Conservation (phyloP, 1,139 yeast genomes). For the Pichia sp. region DNA sequence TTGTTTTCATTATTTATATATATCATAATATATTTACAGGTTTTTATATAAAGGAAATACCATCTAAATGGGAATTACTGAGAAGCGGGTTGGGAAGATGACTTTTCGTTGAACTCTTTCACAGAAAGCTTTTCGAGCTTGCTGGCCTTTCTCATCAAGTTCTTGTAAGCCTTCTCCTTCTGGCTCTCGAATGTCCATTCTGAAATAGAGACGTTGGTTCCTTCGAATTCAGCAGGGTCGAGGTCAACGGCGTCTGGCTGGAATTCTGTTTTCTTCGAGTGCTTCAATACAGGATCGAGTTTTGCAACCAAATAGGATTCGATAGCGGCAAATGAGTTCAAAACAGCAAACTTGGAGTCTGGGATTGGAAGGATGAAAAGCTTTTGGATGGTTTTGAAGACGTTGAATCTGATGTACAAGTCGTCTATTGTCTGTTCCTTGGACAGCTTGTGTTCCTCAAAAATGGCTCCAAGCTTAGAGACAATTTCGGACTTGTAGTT, state of each 20-base stretch:
- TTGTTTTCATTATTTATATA: neutral
- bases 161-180: conserved; percentile 39
- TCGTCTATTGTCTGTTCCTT: conserved; percentile 34
- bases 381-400: conserved; percentile 54
- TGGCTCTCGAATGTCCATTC: conserved; percentile 38
- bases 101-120: conserved; percentile 28
- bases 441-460: neutral
- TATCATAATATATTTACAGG: neutral
- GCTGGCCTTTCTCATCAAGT: conserved; percentile 41
- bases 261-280: conserved; percentile 51
- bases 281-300: conserved; percentile 40
- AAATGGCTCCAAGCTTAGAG: neutral
- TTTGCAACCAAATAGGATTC: conserved; percentile 40
- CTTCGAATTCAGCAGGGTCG: conserved; percentile 41
- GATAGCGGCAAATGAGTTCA: conserved; percentile 46
- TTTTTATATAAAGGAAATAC: neutral
- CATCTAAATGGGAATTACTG: neutral
- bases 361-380: conserved; percentile 61
- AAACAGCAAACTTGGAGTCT: conserved; percentile 54
- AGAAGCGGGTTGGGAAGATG: conserved; percentile 1
- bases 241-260: conserved; percentile 74
- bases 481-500: conserved; percentile 7
- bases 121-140: conserved; percentile 36
- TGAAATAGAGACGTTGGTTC: conserved; percentile 47
- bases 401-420: conserved; percentile 53